A percentile compares a stretch with the other conserved stretches of the same genome.
Conservation (phyloP, 1,284 basidiomycete species). For the Rhodotorula sp. region DNA sequence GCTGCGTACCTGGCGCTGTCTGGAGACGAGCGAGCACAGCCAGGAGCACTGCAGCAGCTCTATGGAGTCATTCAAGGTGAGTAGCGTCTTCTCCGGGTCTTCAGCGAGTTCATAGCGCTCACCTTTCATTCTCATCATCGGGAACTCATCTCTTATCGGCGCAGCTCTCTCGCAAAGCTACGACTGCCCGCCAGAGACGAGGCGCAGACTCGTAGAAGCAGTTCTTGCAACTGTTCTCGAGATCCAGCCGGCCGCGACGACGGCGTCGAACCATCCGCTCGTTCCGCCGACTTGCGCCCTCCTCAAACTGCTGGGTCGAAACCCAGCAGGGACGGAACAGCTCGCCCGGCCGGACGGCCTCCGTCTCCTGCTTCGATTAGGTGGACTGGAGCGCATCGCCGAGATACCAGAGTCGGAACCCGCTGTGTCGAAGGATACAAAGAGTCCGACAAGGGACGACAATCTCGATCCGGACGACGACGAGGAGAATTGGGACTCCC, state of each 20-base stretch:
- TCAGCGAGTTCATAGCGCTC: neutral
- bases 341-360: constrained; percentile 24
- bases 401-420: neutral
- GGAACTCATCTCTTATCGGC: neutral
- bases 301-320: constrained; percentile 35
- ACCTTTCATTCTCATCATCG: neutral
- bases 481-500: constrained; percentile 3
- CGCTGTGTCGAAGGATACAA: neutral
- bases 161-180: constrained; percentile 3
- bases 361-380: constrained; percentile 10
- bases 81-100: neutral
- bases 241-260: neutral
- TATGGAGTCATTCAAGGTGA: neutral
- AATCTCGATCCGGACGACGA: neutral
- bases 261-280: neutral
- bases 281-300: constrained; percentile 15
- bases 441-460: neutral
- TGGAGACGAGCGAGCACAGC: neutral
- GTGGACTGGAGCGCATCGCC: constrained; percentile 26
- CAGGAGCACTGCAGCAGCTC: neutral
- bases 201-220: constrained; percentile 20
- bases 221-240: constrained; percentile 11
- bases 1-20: neutral
- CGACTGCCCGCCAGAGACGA: constrained; percentile 5
- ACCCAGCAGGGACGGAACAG: constrained; percentile 31